These are phyloP conservation scores for Strobilomyces dryophilus DNA, from an alignment of 768 basidiomycete genomes.

Conservation along the genomic window DNA sequence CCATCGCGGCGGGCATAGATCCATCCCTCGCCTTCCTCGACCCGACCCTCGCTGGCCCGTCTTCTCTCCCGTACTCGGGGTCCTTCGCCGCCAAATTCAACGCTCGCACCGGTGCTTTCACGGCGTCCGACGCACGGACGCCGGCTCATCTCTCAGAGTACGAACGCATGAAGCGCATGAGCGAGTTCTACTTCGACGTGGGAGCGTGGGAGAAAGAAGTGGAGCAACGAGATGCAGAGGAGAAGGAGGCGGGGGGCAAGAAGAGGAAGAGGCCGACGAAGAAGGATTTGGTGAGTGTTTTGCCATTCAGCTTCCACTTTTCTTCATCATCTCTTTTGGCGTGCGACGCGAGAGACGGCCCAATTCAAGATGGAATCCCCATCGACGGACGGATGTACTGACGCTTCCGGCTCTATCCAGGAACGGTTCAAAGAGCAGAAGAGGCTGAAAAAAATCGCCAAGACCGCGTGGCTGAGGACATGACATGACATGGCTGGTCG, in stretches of 20 bases:
- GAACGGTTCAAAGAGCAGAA: constrained; percentile 86
- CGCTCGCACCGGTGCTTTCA: constrained; percentile 74
- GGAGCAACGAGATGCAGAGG: constrained; percentile 42
- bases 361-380: constrained; percentile 15
- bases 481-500: constrained; percentile 7
- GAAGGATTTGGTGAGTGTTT: constrained; percentile 70
- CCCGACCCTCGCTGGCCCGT: constrained; percentile 51
- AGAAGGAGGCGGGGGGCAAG: constrained; percentile 54
- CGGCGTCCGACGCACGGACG: constrained; percentile 61
- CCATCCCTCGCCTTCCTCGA: constrained; percentile 78
- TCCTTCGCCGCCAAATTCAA: constrained; percentile 70
- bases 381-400: constrained; percentile 25
- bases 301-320: constrained; percentile 4
- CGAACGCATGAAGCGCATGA: constrained; percentile 77
- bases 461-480: constrained; percentile 83
- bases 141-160: constrained; percentile 77
- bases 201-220: constrained; percentile 74
- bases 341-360: constrained; percentile 19
- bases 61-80: constrained; percentile 36
- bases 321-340: constrained; percentile 16
- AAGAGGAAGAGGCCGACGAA: constrained; percentile 78
- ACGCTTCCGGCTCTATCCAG: constrained; percentile 36
- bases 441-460: constrained; percentile 75
- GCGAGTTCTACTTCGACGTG: constrained; percentile 84
- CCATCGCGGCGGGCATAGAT: constrained; percentile 77